Conservation (phyloP, 2,329 filamentous ascomycete genomes). For the Fusarium sp. region DNA sequence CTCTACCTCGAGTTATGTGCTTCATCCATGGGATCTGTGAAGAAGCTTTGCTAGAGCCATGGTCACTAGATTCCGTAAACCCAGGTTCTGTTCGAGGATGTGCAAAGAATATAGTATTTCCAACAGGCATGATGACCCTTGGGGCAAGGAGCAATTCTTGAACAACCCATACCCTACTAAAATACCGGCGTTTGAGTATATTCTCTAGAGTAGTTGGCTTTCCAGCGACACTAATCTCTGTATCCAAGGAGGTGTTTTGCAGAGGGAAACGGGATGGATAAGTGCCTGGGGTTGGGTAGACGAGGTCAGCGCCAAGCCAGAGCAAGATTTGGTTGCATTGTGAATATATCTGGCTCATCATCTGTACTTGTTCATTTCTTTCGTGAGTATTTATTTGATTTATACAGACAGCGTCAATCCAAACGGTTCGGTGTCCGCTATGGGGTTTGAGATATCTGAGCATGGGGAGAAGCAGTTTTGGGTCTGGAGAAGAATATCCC, state of each 20-base stretch:
- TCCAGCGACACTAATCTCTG: not conserved
- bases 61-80: not conserved
- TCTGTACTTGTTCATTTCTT: not conserved
- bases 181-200: not conserved
- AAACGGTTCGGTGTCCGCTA: not conserved
- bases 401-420: not conserved
- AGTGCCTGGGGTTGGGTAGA: not conserved
- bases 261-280: not conserved
- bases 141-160: not conserved
- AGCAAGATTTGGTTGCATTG: not conserved
- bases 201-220: not conserved
- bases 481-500: not conserved
- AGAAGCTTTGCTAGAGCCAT: not conserved
- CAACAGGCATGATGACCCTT: not conserved
- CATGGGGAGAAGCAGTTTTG: not conserved
- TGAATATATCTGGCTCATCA: not conserved
- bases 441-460: not conserved
- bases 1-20: too few species aligned
- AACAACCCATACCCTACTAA: not conserved
- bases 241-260: not conserved
- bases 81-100: not conserved
- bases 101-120: not conserved
- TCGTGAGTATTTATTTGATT: not conserved
- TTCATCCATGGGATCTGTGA: not conserved
- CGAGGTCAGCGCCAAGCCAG: not conserved